Conservation (phyloP, 2,329 filamentous ascomycete species). For the Penicillium oxalicum region DNA sequence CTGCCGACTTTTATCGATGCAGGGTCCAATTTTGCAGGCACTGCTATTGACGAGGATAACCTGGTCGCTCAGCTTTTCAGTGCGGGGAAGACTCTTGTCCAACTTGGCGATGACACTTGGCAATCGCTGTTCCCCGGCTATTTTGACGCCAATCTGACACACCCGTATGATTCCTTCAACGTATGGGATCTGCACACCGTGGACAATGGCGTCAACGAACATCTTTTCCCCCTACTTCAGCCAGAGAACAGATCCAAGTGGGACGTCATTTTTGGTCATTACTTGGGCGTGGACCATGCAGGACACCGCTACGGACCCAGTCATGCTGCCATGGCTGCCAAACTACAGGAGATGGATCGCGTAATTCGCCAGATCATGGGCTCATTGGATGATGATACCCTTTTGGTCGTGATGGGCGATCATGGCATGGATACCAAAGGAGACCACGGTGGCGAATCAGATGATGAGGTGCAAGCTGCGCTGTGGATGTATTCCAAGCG, state of each 20-base stretch:
- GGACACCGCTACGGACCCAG: slow-evolving; percentile 93
- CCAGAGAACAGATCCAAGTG: slow-evolving; percentile 62
- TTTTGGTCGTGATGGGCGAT: slow-evolving; percentile 96
- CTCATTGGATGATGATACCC: slow-evolving; percentile 72
- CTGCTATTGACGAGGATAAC: slow-evolving; percentile 90
- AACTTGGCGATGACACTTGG: slow-evolving; percentile 98
- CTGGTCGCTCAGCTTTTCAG: slow-evolving; percentile 58
- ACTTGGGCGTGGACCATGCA: slow-evolving; percentile 91
- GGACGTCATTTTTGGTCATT: slow-evolving; percentile 94
- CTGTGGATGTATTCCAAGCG: slow-evolving; percentile 98
- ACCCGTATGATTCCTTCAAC: slow-evolving; percentile 93
- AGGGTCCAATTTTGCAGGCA: slow-evolving; percentile 92
- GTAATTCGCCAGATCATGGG: slow-evolving; percentile 68
- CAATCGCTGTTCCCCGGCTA: slow-evolving; percentile 87
- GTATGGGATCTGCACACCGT: slow-evolving; percentile 97
- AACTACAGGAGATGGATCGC: slow-evolving; percentile 83
- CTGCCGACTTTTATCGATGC: slow-evolving; percentile 90
- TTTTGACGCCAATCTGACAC: slow-evolving; percentile 80
- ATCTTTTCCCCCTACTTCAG: slow-evolving; percentile 71
- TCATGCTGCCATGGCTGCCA: slow-evolving; percentile 84
- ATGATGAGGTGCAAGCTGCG: slow-evolving; percentile 89
- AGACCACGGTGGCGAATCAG: slow-evolving; percentile 96
- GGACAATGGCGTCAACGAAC: slow-evolving; percentile 87
- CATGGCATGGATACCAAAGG: slow-evolving; percentile 98
- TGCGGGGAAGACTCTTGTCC: slow-evolving; percentile 72